Evolutionary conservation across 2,329 filamentous ascomycete species (phyloP), one percentile per base, ranked within the genome.

Genomic region (Aspergillus piperis): DNA sequence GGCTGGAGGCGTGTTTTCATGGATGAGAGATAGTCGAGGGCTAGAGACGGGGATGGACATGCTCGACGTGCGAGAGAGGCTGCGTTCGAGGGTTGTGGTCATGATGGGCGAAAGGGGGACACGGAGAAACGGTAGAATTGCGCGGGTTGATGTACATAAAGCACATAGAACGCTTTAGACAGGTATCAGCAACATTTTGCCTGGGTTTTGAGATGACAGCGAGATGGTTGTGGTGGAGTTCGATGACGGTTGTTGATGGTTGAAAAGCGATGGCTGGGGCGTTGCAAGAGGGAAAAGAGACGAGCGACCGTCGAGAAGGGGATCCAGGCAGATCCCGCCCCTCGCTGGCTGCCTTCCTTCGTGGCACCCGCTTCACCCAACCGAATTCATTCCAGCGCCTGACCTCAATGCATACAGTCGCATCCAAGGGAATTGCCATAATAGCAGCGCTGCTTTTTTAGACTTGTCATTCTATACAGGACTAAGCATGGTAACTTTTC

Each of bases 41-140:
- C 73, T 76, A 39, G 73, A 75, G 25, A 74, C 69, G 41, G 72
- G 69, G 52, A 74, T 70, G 7, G 75, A 76, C 62, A 74, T 71
- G 67, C 71, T 76, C 55, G 75, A 75, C 30, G 75, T 71, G 63
- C 74, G 70, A 62, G 73, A 75, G 57, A 74, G 70, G 66, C 71
- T 73, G 63, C 72, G 70, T 68, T 75, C 75, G 10, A 75, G 70
- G 15, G 70, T 74, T 38, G 71, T 64, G 50, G 73, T 74, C 71
- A 74, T 75, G 61, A 62, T 67, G 64, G 27, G 30, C n/a, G 42
- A 30, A 42, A 56, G 50, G 44, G 57, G 21, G 50, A 25, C 13
- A 36, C 8, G 10, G 19, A 21, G 8, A 36, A 38, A 15, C 32
- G 50, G 17, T 44, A 23, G 5, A 44, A 21, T 10, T 19, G 41